A percentile compares a stretch with the other conserved stretches of the same genome.
Conservation (phyloP, 1,139 yeast species). For the Arxiozyma heterogenica region DNA sequence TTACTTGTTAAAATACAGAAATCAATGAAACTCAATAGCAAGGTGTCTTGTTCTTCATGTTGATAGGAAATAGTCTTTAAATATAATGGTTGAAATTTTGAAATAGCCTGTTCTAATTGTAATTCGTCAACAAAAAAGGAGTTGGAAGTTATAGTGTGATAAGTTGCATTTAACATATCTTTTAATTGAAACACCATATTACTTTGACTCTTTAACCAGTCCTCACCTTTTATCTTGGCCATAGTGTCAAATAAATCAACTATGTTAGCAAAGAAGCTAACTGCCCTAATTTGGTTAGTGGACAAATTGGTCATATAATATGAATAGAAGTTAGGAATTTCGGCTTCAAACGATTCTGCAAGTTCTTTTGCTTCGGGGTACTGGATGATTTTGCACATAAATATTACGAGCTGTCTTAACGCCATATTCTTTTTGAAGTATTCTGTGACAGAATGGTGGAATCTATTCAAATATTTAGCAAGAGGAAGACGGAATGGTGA, state of each 20-base stretch:
- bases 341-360: slow-evolving; percentile 45
- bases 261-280: slow-evolving; percentile 46
- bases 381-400: slow-evolving; percentile 28
- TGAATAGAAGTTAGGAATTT: slow-evolving; percentile 36
- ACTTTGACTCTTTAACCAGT: slow-evolving; percentile 55
- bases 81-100: slow-evolving; percentile 49
- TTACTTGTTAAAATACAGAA: slow-evolving; percentile 18
- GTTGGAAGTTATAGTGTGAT: slow-evolving; percentile 20
- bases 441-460: slow-evolving; percentile 64
- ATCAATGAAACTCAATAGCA: slow-evolving; percentile 39
- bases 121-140: slow-evolving; percentile 39
- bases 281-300: slow-evolving; percentile 28
- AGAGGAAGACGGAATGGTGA: slow-evolving; percentile 93
- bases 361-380: slow-evolving; percentile 48
- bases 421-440: slow-evolving; percentile 62
- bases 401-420: slow-evolving; percentile 49
- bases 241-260: slow-evolving; percentile 56
- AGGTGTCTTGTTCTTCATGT: slow-evolving; percentile 32
- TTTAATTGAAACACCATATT: slow-evolving; percentile 29
- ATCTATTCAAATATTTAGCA: slow-evolving; percentile 77
- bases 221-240: slow-evolving; percentile 39
- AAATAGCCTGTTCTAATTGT: slow-evolving; percentile 65
- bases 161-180: slow-evolving; percentile 22
- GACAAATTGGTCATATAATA: slow-evolving; percentile 26
- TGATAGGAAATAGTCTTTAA: slow-evolving; percentile 39